Evolutionary conservation across 768 basidiomycete genomes (phyloP).

Genomic region (Phlebiopsis flavidoalba): DNA sequence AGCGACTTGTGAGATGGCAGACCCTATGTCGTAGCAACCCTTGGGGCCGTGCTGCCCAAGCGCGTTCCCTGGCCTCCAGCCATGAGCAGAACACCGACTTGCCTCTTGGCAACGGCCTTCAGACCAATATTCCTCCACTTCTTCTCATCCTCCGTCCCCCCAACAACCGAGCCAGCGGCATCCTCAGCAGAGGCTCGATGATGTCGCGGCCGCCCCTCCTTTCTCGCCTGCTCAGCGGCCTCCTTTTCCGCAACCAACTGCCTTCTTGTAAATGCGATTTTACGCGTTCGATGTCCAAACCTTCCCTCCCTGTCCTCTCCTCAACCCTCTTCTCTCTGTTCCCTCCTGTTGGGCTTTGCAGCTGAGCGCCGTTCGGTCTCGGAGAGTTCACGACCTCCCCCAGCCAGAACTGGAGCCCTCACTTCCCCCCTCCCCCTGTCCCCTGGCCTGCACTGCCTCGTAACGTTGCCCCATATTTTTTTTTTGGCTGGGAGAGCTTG

Average conservation of each 20-base stretch:
- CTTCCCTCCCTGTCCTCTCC: too few species aligned
- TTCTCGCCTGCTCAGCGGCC: constrained; percentile 33
- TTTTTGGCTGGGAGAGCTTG: constrained; percentile 54
- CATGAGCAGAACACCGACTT: constrained; percentile 96
- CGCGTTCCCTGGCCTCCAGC: constrained; percentile 98
- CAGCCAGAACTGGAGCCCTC: constrained; percentile 89
- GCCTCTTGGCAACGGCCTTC: constrained; percentile 69
- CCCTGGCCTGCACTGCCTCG: constrained; percentile 78
- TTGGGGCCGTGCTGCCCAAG: constrained; percentile 87
- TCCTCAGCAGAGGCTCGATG: constrained; percentile 77
- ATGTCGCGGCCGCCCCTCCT: constrained; percentile 43
- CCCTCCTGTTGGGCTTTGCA: constrained; percentile 69
- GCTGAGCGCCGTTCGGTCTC: constrained; percentile 54
- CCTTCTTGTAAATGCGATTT: constrained; percentile 82
- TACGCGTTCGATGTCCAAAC: constrained; percentile 88
- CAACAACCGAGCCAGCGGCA: constrained; percentile 60
- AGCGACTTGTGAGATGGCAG: constrained; percentile 91
- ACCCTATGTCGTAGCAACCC: constrained; percentile 95
- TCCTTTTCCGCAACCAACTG: constrained; percentile 62
- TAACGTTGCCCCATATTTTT: constrained; percentile 65
- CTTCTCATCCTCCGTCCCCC: constrained; percentile 46
- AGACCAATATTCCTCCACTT: constrained; percentile 82
- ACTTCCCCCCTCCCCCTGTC: too few species aligned
- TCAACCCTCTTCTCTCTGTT: too few species aligned
- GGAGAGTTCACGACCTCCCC: constrained; percentile 57